Conservation (phyloP, 2,329 filamentous ascomycete species). For the Didymosphaeria variabile region DNA sequence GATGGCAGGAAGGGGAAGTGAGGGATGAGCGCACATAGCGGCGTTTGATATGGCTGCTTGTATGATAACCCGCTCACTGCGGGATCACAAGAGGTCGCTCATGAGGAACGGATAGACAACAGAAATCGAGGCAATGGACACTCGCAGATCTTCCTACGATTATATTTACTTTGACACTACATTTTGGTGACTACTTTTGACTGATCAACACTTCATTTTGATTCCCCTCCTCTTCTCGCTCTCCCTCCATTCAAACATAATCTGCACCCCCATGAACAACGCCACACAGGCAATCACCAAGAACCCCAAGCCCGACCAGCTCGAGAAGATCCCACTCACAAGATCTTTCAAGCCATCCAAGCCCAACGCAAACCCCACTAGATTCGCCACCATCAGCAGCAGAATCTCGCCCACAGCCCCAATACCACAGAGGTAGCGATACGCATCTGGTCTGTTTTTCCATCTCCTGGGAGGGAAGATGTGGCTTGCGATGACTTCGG, state of each 20-base stretch:
- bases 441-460: conserved; percentile 73
- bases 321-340: conserved; percentile 76
- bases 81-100: conserved; percentile 1
- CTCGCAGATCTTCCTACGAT: conserved; percentile 6
- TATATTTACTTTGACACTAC: background rate
- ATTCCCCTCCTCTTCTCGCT: conserved; percentile 84
- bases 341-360: conserved; percentile 85
- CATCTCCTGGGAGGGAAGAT: conserved; percentile 80
- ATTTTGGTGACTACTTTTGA: background rate
- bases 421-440: conserved; percentile 80
- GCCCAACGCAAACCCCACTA: conserved; percentile 94
- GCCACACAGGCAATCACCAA: conserved; percentile 74
- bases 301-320: conserved; percentile 79
- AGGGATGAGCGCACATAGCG: conserved; percentile 5
- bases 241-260: conserved; percentile 97
- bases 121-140: conserved; percentile 9
- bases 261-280: conserved; percentile 84
- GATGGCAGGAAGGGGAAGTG: background rate
- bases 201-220: conserved; percentile 75
- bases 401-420: conserved; percentile 85
- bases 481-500: conserved; percentile 77
- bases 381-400: conserved; percentile 95
- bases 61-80: conserved; percentile 26
- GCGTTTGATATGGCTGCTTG: conserved; percentile 31
- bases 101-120: conserved; percentile 5